These are phyloP conservation scores for Entomortierella lignicola DNA, from an alignment of 192 early-diverging fungal genomes.

Conservation along the genomic window DNA sequence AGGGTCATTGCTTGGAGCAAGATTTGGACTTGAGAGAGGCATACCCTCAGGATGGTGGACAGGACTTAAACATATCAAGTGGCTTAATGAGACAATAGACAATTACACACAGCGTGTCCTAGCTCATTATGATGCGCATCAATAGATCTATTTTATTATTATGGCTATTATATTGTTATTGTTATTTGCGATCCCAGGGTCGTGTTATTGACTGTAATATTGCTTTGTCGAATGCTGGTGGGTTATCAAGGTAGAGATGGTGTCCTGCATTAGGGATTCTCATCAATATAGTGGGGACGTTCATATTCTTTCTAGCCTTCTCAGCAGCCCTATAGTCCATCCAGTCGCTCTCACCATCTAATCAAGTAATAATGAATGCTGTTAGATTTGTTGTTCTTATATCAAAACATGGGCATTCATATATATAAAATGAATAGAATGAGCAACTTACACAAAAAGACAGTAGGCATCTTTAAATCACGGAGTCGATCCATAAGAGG, in stretches of 20 bases:
- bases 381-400: background rate
- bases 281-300: constrained; percentile 59
- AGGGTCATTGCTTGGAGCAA: constrained; percentile 62
- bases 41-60: constrained; percentile 31
- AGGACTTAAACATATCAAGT: constrained; percentile 20
- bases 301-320: constrained; percentile 67
- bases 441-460: constrained; percentile 70
- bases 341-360: constrained; percentile 87
- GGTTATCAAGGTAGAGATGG: constrained; percentile 91
- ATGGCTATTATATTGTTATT: background rate
- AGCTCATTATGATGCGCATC: constrained; percentile 4
- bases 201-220: constrained; percentile 56
- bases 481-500: constrained; percentile 77
- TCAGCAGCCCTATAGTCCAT: constrained; percentile 86
- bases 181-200: constrained; percentile 53
- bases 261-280: constrained; percentile 76
- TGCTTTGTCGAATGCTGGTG: constrained; percentile 72
- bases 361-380: background rate
- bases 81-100: constrained; percentile 19
- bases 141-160: background rate
- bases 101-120: constrained; percentile 16
- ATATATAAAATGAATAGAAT: background rate
- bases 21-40: constrained; percentile 48
- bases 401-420: background rate
- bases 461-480: constrained; percentile 75